These are phyloP conservation scores for Solanum ossicruentum DNA, from an alignment of 257 asterid species.

Conservation along the genomic window DNA sequence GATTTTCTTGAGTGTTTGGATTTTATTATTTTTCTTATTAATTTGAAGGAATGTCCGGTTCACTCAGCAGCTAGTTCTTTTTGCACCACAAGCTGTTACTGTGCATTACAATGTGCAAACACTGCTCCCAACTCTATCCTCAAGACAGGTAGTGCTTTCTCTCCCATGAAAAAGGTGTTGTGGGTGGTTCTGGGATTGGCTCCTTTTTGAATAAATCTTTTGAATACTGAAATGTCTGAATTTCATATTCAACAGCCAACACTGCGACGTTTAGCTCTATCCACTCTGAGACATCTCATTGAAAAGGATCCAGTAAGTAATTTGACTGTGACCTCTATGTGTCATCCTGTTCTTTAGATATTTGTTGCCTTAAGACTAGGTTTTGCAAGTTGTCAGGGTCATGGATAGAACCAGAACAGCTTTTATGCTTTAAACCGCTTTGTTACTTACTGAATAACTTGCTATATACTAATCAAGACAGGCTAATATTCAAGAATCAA, in stretches of 20 bases:
- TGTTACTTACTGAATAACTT: neutral
- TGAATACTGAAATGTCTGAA: conserved; percentile 10
- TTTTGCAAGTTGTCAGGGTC: neutral
- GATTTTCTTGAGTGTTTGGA: neutral
- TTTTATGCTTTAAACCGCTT: neutral
- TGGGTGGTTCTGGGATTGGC: neutral
- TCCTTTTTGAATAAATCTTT: neutral
- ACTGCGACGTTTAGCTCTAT: conserved; percentile 82
- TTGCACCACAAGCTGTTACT: conserved; percentile 94
- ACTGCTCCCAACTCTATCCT: conserved; percentile 88
- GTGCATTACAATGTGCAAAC: conserved; percentile 88
- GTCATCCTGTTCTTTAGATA: conserved; percentile 3
- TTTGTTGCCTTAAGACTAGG: neutral
- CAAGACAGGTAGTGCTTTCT: conserved; percentile 65
- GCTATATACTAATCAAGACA: neutral
- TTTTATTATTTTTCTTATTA: conserved; percentile 2
- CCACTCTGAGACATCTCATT: conserved; percentile 92
- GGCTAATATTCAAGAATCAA: neutral
- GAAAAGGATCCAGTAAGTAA: conserved; percentile 96
- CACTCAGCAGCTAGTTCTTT: conserved; percentile 93
- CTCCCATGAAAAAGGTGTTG: neutral
- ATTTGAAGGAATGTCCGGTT: conserved; percentile 76
- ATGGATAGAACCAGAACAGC: neutral
- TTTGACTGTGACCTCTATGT: neutral
- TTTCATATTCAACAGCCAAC: conserved; percentile 59